Percentiles rank a stretch among this genome's conserved stretches.
Conservation (phyloP, 2,329 filamentous ascomycete species). For the Cladophialophora chaetospira region DNA sequence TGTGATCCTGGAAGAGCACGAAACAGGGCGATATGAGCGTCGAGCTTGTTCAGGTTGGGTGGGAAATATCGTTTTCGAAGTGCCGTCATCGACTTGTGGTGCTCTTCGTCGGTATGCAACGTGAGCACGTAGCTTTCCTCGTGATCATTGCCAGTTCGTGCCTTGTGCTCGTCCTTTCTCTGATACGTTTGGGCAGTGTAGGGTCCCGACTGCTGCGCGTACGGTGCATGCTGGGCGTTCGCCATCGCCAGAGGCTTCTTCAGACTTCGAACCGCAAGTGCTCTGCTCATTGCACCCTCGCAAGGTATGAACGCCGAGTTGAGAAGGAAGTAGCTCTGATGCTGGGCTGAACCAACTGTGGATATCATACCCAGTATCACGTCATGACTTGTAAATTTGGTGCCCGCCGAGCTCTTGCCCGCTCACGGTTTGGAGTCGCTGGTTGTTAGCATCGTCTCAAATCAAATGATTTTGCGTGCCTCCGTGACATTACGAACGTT, state of each 20-base stretch:
- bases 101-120: conserved; percentile 27
- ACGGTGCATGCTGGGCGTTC: background rate
- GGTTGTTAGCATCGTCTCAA: no score
- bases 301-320: no score
- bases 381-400: no score
- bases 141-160: conserved; percentile 8
- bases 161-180: conserved; percentile 6
- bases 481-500: no score
- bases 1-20: conserved; percentile 33
- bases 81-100: conserved; percentile 27
- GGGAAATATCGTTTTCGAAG: conserved; percentile 34
- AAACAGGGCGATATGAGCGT: conserved; percentile 34
- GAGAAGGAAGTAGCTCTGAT: no score
- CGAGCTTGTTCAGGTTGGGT: conserved; percentile 29
- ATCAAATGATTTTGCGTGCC: no score
- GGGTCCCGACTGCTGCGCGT: background rate
- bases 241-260: background rate
- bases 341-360: no score
- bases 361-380: no score
- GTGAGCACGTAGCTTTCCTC: conserved; percentile 30
- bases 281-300: no score
- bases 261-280: background rate
- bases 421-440: no score
- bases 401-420: no score
- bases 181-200: background rate